Percentiles rank a stretch among this genome's conserved stretches.
Evolutionary conservation across 441 rosid genomes (phyloP).

Genomic region (Eruca vesicaria): DNA sequence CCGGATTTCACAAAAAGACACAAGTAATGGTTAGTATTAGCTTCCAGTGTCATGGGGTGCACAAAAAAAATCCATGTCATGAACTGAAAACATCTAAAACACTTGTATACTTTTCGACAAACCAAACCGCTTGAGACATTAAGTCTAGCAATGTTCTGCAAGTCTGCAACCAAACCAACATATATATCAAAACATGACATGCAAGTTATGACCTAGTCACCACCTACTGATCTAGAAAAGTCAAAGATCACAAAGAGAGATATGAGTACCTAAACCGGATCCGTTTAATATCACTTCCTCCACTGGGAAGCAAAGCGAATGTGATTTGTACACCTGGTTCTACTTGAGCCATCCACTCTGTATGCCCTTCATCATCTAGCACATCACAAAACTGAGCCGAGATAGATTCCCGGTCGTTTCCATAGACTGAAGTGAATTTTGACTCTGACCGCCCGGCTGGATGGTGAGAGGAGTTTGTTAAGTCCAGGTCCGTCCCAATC

Average conservation of each 20-base stretch:
- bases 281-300: constrained; percentile 93
- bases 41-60: not conserved
- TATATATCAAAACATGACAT: not conserved
- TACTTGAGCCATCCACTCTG: constrained; percentile 99
- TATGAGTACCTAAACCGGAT: constrained; percentile 83
- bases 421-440: constrained; percentile 46
- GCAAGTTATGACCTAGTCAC: no score
- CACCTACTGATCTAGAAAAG: not conserved
- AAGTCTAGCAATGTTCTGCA: not conserved
- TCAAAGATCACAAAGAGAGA: not conserved
- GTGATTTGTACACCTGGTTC: constrained; percentile 99
- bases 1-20: constrained; percentile 55
- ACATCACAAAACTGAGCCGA: constrained; percentile 71
- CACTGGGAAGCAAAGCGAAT: constrained; percentile 82
- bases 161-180: no score
- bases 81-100: not conserved
- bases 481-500: no score
- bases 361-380: constrained; percentile 76
- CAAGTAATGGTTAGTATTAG: constrained; percentile 2
- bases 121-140: not conserved
- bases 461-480: no score
- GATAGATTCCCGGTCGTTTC: constrained; percentile 53
- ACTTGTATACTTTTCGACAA: not conserved
- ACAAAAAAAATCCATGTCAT: no score
- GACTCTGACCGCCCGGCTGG: constrained; percentile 49